A percentile compares a stretch with the other conserved stretches of the same genome.
Conservation (phyloP, 1,139 yeast species). For the Geotrichum bryndzae region DNA sequence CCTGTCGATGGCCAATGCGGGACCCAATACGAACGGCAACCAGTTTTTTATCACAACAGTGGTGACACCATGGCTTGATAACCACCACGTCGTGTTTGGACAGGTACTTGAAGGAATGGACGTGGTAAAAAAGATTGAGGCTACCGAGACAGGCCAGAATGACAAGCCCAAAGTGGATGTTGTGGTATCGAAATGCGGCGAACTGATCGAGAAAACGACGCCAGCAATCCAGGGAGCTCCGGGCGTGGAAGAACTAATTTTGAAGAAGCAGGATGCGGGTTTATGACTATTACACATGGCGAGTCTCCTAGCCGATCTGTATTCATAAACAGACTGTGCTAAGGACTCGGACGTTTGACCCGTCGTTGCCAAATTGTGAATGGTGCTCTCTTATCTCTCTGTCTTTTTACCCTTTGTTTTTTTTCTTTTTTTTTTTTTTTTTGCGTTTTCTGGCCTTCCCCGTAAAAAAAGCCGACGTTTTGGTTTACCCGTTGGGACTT, state of each 20-base stretch:
- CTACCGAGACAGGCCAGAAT: conserved; percentile 78
- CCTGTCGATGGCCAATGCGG: conserved; percentile 98
- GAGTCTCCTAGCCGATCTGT: neutral
- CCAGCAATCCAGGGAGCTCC: neutral
- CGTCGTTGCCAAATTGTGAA: neutral
- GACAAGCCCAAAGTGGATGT: conserved; percentile 68
- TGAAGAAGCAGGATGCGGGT: neutral
- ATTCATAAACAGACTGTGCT: neutral
- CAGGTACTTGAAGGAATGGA: conserved; percentile 90
- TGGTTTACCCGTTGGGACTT: neutral
- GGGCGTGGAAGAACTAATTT: neutral
- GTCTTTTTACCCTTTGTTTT: neutral
- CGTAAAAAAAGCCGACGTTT: neutral
- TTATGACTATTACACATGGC: conserved; percentile 10
- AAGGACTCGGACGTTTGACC: neutral
- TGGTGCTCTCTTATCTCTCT: neutral
- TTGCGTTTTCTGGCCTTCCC: neutral
- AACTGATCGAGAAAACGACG: conserved; percentile 32
- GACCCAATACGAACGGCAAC: conserved; percentile 99
- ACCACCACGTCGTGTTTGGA: conserved; percentile 98
- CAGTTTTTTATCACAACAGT: conserved; percentile 99
- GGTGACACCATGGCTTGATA: conserved; percentile 94
- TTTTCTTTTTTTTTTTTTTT: neutral
- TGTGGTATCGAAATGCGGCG: conserved; percentile 73
- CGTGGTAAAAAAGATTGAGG: conserved; percentile 85